These are phyloP conservation scores for Myochromella boudieri DNA, from an alignment of 768 basidiomycete genomes.

Conservation along the genomic window DNA sequence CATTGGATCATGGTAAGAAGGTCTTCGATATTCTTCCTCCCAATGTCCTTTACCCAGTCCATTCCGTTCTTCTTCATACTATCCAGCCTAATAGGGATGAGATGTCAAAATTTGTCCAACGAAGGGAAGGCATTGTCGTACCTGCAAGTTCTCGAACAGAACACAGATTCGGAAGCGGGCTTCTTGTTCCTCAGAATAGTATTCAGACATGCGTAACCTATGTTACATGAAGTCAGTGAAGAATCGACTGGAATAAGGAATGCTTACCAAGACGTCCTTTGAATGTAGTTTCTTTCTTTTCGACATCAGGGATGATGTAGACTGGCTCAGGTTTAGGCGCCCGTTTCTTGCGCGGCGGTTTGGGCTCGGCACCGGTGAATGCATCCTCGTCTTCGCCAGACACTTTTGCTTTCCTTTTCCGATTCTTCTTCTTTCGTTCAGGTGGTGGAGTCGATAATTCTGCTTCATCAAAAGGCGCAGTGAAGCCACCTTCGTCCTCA, in stretches of 20 bases:
- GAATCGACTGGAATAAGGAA: no score
- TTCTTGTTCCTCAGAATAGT: constrained; percentile 75
- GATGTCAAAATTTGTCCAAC: not conserved
- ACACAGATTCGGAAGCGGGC: constrained; percentile 63
- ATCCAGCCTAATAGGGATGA: constrained; percentile 59
- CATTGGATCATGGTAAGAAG: constrained; percentile 77
- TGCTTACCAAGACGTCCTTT: constrained; percentile 2
- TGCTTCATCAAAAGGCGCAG: no score
- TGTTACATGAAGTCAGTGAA: no score
- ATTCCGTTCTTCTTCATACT: constrained; percentile 80
- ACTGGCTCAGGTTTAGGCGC: constrained; percentile 44
- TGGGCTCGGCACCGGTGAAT: no score
- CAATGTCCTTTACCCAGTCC: constrained; percentile 81
- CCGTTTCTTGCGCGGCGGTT: constrained; percentile 22
- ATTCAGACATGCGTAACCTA: constrained; percentile 82
- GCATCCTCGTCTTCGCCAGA: no score
- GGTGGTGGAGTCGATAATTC: no score
- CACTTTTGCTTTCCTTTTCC: no score
- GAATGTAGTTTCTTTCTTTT: not conserved
- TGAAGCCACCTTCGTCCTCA: no score
- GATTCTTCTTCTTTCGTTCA: no score
- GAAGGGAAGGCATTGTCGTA: constrained; percentile 21
- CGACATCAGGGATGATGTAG: constrained; percentile 66
- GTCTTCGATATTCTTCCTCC: constrained; percentile 72
- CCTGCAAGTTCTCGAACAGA: constrained; percentile 75